Evolutionary conservation across 768 basidiomycete species (phyloP).

Genomic region (Ephemerocybe angulata): DNA sequence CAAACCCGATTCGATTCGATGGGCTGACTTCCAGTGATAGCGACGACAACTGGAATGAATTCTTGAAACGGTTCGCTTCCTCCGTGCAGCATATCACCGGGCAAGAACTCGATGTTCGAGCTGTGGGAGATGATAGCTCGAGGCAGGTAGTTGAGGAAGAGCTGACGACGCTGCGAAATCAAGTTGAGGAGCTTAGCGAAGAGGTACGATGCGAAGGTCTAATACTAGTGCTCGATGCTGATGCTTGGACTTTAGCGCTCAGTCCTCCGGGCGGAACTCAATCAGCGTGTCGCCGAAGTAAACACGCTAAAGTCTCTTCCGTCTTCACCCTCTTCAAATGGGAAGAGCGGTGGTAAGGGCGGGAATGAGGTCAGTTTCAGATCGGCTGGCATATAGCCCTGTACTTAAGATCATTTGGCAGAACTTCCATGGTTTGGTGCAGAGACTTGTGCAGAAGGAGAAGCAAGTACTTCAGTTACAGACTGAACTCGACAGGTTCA

Average conservation of each 20-base stretch:
- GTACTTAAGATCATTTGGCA: conserved; percentile 21
- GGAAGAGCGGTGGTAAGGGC: conserved; percentile 42
- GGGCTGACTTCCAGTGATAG: conserved; percentile 34
- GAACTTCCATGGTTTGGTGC: conserved; percentile 71
- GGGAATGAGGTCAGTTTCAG: conserved; percentile 49
- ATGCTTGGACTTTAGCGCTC: conserved; percentile 36
- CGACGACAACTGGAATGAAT: conserved; percentile 59
- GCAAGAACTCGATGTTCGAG: conserved; percentile 52
- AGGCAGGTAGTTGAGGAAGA: conserved; percentile 54
- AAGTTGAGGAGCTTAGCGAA: conserved; percentile 60
- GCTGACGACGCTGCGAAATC: conserved; percentile 51
- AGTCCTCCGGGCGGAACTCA: conserved; percentile 49
- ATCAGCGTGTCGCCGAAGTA: conserved; percentile 63
- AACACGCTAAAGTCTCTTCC: conserved; percentile 59
- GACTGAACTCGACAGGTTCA: conserved; percentile 63
- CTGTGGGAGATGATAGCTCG: conserved; percentile 32
- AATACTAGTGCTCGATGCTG: not conserved
- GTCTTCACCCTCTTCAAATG: conserved; percentile 31
- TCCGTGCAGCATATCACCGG: conserved; percentile 69
- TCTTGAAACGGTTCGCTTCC: conserved; percentile 55
- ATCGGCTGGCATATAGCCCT: not conserved
- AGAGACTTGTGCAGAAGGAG: conserved; percentile 80
- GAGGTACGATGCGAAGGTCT: conserved; percentile 43
- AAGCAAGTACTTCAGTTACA: conserved; percentile 76
- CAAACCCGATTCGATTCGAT: not conserved